Base-by-base conservation (phyloP, 352 stramenopile genomes). In the Globisporangium cederbergense region DNA sequence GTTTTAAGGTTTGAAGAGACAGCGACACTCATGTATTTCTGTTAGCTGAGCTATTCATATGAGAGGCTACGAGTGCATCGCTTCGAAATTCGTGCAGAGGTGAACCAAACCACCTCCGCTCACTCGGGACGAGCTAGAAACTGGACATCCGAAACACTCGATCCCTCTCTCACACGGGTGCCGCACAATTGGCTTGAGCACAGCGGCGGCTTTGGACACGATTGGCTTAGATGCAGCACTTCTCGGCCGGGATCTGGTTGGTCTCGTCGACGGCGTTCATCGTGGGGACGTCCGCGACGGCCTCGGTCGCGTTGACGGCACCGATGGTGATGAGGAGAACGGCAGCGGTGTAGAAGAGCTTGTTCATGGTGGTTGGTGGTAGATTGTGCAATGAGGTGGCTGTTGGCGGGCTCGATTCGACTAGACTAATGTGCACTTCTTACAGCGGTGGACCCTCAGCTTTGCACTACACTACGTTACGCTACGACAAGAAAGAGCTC, bases 341-440 rank as follows among this genome's bases (percentile, higher is more conserved):
- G 22, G 10, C 22, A 36, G 47, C 22, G 47, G 34, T 22, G 47
- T 34, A 54, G 47, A 54, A 34, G 47, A 54, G 22, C 22, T 54
- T 54, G 22, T 36, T 54, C 47, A 54, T 54, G 47, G 22, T 51
- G 45, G n/a, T 51, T 13, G 47, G 20, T n/a, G 47, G 47, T 22
- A n/a, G 28, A 30, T 53, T 53, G 13, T 32, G 47, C 20, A 52
- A 34, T 53, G 47, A 53, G 10, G 18, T 28, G 45, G 7, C 11
- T 25, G 36, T 13, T 43, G 8, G 8, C 38, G 5, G 7, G 3
- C 32, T 36, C 14, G 43, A 49, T 4, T 49, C 20, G 43, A 10
- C 14, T 49, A 6, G 14, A 8, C 43, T 36, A 8, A 8, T 8
- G 32, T 5, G 7, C 32, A 36, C 2, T 2, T 8, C 4, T 8